A percentile compares a stretch with the other conserved stretches of the same genome.
These are phyloP conservation scores for Apiospora kogelbergensis DNA, from an alignment of 2,329 filamentous ascomycete genomes.

Conservation along the genomic window DNA sequence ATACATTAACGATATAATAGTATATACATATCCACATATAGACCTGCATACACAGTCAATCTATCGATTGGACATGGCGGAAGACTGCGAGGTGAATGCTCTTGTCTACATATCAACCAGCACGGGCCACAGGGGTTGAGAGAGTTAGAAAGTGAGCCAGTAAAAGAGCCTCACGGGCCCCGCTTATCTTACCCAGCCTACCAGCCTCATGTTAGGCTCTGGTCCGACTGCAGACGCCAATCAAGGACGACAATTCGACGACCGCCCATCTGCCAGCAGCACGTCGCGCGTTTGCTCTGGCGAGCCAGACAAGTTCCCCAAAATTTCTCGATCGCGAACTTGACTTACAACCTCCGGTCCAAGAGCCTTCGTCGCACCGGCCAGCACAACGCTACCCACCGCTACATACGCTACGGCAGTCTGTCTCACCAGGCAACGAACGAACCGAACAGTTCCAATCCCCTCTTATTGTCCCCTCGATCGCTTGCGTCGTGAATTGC, in stretches of 20 bases:
- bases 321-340: constrained; percentile 9
- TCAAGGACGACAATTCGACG: not conserved
- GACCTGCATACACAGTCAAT: not conserved
- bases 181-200: not conserved
- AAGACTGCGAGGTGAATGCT: no score
- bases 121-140: no score
- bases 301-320: not conserved
- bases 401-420: not conserved
- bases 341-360: constrained; percentile 4
- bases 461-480: constrained; percentile 1
- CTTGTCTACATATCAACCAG: no score
- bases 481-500: not conserved
- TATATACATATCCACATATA: no score
- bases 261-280: not conserved
- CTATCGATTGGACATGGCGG: no score
- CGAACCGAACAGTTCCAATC: not conserved
- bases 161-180: not conserved
- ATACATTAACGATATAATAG: not conserved
- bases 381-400: constrained; percentile 9
- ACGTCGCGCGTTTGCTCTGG: not conserved
- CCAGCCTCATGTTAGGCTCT: not conserved
- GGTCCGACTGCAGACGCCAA: not conserved
- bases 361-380: constrained; percentile 8
- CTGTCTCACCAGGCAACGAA: not conserved
- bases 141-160: not conserved